A percentile compares a stretch with the other conserved stretches of the same genome.
Evolutionary conservation across 2,329 filamentous ascomycete genomes (phyloP).

Genomic region (Aspergillus quadricinctus): DNA sequence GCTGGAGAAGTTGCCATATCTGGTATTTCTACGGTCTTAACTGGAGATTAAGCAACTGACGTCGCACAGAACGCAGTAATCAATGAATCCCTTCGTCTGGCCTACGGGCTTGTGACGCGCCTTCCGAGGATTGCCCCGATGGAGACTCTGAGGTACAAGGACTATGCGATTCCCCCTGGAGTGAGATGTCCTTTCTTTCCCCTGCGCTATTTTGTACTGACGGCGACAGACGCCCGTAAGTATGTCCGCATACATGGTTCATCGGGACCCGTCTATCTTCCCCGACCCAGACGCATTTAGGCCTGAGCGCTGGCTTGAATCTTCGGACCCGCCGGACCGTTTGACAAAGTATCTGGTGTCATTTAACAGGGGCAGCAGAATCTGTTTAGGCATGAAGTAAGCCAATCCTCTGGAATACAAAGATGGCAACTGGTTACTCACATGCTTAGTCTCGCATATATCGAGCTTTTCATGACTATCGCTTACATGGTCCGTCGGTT

Average conservation of each 20-base stretch:
- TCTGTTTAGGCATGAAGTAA: conserved; percentile 43
- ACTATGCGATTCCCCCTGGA: conserved; percentile 20
- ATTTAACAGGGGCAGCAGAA: conserved; percentile 36
- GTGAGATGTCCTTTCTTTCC: conserved; percentile 4
- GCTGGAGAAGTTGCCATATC: conserved; percentile 37
- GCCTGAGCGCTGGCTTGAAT: conserved; percentile 30
- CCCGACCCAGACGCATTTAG: conserved; percentile 24
- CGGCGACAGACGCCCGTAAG: conserved; percentile 24
- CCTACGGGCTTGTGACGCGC: conserved; percentile 2
- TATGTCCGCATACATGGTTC: conserved; percentile 29
- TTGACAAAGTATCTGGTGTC: conserved; percentile 29
- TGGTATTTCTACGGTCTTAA: conserved; percentile 19
- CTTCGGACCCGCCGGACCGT: conserved; percentile 22
- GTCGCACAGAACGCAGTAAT: conserved; percentile 6
- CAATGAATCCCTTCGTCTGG: conserved; percentile 8
- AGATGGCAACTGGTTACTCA: too few relatives aligned
- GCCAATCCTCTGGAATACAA: neutral
- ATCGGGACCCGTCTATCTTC: conserved; percentile 28
- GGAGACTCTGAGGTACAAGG: conserved; percentile 2
- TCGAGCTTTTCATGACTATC: too few relatives aligned
- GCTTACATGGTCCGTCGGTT: too few relatives aligned
- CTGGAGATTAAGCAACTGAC: neutral
- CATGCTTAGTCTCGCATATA: too few relatives aligned
- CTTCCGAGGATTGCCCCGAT: conserved; percentile 6
- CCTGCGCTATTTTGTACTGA: neutral